A percentile compares a stretch with the other conserved stretches of the same genome.
Evolutionary conservation across 805 yeast species (phyloP).

Genomic region (Lachancea lanzarotensis): DNA sequence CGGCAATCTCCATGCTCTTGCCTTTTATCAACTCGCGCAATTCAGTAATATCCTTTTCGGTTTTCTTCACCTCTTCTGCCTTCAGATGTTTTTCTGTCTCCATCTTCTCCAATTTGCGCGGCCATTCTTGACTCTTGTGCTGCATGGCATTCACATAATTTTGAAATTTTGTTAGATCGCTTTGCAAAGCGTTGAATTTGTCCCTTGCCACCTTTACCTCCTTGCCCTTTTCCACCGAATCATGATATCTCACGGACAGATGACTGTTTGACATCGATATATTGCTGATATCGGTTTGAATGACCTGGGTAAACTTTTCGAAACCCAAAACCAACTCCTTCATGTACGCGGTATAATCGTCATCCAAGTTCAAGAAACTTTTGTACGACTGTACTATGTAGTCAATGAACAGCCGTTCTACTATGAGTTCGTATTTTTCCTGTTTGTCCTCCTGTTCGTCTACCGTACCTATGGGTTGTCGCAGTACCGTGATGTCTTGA

Average conservation of each 20-base stretch:
- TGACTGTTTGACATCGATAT: conserved; percentile 37
- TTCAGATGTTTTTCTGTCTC: conserved; percentile 45
- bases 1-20: conserved; percentile 55
- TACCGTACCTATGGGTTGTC: conserved; percentile 19
- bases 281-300: conserved; percentile 41
- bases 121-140: conserved; percentile 61
- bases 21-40: conserved; percentile 40
- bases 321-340: conserved; percentile 53
- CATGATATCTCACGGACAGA: conserved; percentile 37
- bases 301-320: conserved; percentile 42
- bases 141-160: conserved; percentile 67
- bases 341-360: conserved; percentile 50
- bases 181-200: conserved; percentile 57
- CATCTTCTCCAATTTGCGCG: conserved; percentile 48
- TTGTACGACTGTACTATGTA: conserved; percentile 64
- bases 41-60: conserved; percentile 38
- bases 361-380: conserved; percentile 57
- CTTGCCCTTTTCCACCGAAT: conserved; percentile 40
- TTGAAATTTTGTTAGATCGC: conserved; percentile 62
- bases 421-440: conserved; percentile 33
- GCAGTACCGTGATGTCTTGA: conserved; percentile 26
- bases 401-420: conserved; percentile 44
- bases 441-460: conserved; percentile 30
- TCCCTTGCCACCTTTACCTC: conserved; percentile 46
- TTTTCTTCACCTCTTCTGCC: conserved; percentile 36